Percentiles rank a stretch among this genome's conserved stretches.
Evolutionary conservation across 108 stramenopile genomes (phyloP).

Genomic region (Epipyxis sp.): DNA sequence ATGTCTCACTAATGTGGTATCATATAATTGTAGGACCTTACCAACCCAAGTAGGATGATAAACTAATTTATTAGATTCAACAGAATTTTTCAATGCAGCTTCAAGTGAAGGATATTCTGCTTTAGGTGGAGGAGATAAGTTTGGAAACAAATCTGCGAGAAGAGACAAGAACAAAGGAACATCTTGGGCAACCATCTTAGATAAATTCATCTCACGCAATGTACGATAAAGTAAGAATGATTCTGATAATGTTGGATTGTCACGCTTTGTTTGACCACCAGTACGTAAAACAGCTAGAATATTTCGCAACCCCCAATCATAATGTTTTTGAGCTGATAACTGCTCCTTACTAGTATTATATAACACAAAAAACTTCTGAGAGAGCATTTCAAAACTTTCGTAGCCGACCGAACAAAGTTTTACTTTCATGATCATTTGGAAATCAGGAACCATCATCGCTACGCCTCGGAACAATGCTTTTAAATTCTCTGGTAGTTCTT

Average conservation of each 20-base stretch:
- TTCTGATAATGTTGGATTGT: constrained; percentile 68
- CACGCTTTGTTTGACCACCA: constrained; percentile 77
- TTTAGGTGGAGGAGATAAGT: constrained; percentile 66
- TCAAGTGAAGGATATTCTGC: constrained; percentile 76
- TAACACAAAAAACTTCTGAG: constrained; percentile 76
- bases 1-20: constrained; percentile 68
- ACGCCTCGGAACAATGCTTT: constrained; percentile 86
- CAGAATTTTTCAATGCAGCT: constrained; percentile 57
- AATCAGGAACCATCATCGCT: constrained; percentile 88
- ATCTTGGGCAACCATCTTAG: constrained; percentile 83
- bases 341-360: constrained; percentile 84
- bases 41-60: constrained; percentile 63
- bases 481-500: constrained; percentile 85
- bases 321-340: constrained; percentile 79
- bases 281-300: constrained; percentile 81
- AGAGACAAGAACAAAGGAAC: constrained; percentile 81
- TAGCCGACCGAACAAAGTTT: constrained; percentile 86
- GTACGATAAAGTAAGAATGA: constrained; percentile 77
- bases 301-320: constrained; percentile 83
- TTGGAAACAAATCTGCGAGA: constrained; percentile 77
- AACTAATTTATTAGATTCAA: constrained; percentile 61
- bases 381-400: constrained; percentile 69
- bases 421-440: constrained; percentile 88
- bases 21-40: constrained; percentile 83
- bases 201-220: constrained; percentile 83